A percentile compares a stretch with the other conserved stretches of the same genome.
phyloP scores from a whole-genome alignment of 257 asterid species.

The Coffea eugenioides region DNA sequence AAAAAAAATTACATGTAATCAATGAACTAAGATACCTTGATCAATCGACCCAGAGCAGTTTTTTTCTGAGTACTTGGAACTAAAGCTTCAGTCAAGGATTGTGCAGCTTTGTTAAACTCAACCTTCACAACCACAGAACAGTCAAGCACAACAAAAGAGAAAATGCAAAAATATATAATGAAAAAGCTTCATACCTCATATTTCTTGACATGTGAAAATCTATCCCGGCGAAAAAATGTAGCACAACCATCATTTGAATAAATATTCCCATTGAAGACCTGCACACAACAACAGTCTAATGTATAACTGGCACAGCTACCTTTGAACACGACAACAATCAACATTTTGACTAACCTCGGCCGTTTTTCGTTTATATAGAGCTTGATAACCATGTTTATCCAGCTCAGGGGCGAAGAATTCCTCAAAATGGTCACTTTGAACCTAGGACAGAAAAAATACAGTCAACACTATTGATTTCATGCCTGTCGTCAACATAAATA shows the following conservation, averaged over 20 bases:
- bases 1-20: neutral
- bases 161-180: neutral
- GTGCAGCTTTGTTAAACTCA: conserved; percentile 98
- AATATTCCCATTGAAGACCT: conserved; percentile 67
- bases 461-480: neutral
- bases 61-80: conserved; percentile 80
- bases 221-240: conserved; percentile 96
- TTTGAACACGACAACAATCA: conserved; percentile 9
- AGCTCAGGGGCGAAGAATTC: conserved; percentile 94
- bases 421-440: conserved; percentile 90
- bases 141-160: conserved; percentile 15
- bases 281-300: conserved; percentile 22
- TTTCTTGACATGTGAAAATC: conserved; percentile 90
- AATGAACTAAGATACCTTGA: conserved; percentile 51
- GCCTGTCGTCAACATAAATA: neutral
- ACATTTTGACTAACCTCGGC: conserved; percentile 67
- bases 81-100: conserved; percentile 80
- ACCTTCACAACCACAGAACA: conserved; percentile 48
- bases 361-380: conserved; percentile 71
- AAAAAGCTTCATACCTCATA: conserved; percentile 63
- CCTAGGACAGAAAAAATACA: conserved; percentile 41
- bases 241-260: conserved; percentile 86
- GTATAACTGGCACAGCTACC: conserved; percentile 18
- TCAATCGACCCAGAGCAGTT: conserved; percentile 75
- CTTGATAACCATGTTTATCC: conserved; percentile 96